Conservation (phyloP, 1,139 yeast genomes). For the Scheffersomyces parashehatae region DNA sequence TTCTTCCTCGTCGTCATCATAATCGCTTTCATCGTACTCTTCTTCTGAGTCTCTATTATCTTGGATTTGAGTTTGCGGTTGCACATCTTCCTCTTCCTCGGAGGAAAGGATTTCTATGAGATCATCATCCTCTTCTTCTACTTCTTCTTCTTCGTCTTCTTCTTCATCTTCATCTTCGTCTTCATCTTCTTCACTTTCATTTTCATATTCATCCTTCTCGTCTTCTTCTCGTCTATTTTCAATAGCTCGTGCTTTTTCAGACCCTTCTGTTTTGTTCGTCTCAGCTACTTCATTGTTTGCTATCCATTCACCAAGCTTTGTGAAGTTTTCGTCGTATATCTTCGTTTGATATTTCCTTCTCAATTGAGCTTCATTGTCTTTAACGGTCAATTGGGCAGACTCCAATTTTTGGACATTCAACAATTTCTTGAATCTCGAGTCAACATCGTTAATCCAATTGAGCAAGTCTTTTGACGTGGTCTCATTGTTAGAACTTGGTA, state of each 20-base stretch:
- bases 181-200: not conserved
- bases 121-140: constrained; percentile 1
- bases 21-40: no score
- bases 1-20: not conserved
- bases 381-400: constrained; percentile 30
- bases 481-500: not conserved
- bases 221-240: constrained; percentile 2
- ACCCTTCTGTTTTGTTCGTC: not conserved
- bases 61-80: constrained; percentile 4
- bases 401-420: constrained; percentile 40
- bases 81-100: not conserved
- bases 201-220: constrained; percentile 1
- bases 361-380: constrained; percentile 28
- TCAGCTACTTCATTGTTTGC: constrained; percentile 12
- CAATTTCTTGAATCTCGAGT: constrained; percentile 40
- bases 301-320: constrained; percentile 29
- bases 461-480: constrained; percentile 37
- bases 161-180: not conserved
- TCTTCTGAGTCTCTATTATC: no score
- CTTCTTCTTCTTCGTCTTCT: not conserved
- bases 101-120: not conserved
- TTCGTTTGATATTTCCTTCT: constrained; percentile 25
- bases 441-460: constrained; percentile 53
- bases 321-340: constrained; percentile 43
- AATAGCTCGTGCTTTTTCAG: not conserved